Evolutionary conservation across 768 basidiomycete species (phyloP).

Genomic region (Lactifluus piperatus): DNA sequence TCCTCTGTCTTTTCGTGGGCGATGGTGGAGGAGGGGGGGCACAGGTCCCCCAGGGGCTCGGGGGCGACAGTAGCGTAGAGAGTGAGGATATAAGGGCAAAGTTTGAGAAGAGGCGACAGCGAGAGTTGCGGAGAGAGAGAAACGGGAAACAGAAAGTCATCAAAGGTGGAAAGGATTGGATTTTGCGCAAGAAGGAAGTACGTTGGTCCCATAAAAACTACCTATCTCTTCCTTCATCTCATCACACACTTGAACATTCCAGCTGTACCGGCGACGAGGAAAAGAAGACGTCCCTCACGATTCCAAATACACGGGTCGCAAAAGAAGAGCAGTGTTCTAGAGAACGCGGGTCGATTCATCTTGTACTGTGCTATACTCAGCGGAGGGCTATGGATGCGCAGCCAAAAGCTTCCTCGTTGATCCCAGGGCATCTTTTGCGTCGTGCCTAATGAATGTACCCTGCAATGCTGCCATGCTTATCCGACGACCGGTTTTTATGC

Average conservation of each 20-base stretch:
- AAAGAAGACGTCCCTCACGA: conserved; percentile 79
- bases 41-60: conserved; percentile 68
- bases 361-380: neutral
- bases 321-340: conserved; percentile 72
- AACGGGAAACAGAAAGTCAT: conserved; percentile 60
- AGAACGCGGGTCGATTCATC: conserved; percentile 18
- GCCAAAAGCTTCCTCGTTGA: conserved; percentile 38
- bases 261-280: conserved; percentile 80
- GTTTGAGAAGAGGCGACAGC: conserved; percentile 74
- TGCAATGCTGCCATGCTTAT: conserved; percentile 97
- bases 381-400: neutral
- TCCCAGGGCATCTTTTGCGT: conserved; percentile 45
- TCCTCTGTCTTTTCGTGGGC: conserved; percentile 87
- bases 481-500: conserved; percentile 42
- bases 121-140: conserved; percentile 47
- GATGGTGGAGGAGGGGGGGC: conserved; percentile 50
- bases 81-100: conserved; percentile 46
- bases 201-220: conserved; percentile 18
- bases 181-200: conserved; percentile 94
- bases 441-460: conserved; percentile 83
- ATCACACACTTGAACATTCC: conserved; percentile 1
- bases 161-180: conserved; percentile 79
- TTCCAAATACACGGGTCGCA: conserved; percentile 90
- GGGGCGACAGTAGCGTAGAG: conserved; percentile 47
- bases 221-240: neutral